Conservation (phyloP, 768 basidiomycete species). For the Lentinus tigrinus region DNA sequence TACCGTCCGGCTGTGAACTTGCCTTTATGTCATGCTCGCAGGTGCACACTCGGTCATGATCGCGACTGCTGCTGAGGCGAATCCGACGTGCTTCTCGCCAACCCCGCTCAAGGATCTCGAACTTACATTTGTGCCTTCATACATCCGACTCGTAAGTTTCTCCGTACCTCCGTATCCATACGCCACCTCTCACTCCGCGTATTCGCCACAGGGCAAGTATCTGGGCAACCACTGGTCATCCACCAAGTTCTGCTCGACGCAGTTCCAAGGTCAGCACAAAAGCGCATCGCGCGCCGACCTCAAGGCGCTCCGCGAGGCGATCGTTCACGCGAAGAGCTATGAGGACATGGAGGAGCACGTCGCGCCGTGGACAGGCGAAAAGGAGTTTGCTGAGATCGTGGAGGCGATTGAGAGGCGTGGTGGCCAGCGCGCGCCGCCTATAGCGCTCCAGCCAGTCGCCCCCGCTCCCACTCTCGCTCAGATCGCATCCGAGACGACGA, state of each 20-base stretch:
- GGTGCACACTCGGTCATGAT: conserved; percentile 94
- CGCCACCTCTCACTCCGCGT: not conserved
- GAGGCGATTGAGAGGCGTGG: conserved; percentile 46
- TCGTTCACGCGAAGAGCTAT: conserved; percentile 64
- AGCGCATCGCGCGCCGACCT: conserved; percentile 58
- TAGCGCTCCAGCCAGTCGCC: not conserved
- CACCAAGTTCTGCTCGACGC: conserved; percentile 84
- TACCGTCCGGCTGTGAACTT: not conserved
- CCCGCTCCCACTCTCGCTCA: not conserved
- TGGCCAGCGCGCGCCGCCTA: conserved; percentile 19
- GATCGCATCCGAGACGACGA: not conserved
- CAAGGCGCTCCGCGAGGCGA: conserved; percentile 48
- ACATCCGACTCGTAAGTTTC: conserved; percentile 65
- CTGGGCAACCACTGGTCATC: conserved; percentile 77
- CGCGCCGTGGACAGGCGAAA: conserved; percentile 57
- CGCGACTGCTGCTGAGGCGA: conserved; percentile 90
- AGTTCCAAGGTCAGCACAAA: conserved; percentile 71
- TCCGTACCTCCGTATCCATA: conserved; percentile 9
- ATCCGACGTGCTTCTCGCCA: conserved; percentile 83
- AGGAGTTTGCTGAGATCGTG: conserved; percentile 57
- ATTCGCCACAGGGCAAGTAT: conserved; percentile 58
- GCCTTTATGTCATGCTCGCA: conserved; percentile 23
- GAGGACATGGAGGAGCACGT: conserved; percentile 51
- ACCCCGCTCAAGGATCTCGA: conserved; percentile 70
- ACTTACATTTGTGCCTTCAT: conserved; percentile 64